These are phyloP conservation scores for Arthrobotrys pseudoclavata DNA, from an alignment of 2,329 filamentous ascomycete species.

Conservation along the genomic window DNA sequence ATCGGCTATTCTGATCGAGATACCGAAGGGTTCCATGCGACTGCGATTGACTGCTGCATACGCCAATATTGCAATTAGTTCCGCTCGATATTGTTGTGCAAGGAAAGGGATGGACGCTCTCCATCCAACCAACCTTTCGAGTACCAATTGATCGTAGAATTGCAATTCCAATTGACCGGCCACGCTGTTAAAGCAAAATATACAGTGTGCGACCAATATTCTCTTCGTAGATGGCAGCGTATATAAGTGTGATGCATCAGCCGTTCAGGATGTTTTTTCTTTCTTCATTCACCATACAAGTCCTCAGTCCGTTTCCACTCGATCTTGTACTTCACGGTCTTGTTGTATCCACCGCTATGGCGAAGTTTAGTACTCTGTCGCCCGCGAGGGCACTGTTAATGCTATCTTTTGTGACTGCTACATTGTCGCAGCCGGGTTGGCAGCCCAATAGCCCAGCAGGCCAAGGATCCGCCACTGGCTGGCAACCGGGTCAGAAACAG, in stretches of 20 bases:
- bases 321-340: slow-evolving; percentile 29
- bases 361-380: slow-evolving; percentile 37
- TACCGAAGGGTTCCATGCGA: background rate
- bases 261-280: background rate
- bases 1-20: slow-evolving; percentile 1
- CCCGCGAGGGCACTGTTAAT: slow-evolving; percentile 31
- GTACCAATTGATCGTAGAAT: background rate
- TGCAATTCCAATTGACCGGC: background rate
- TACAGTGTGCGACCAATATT: background rate
- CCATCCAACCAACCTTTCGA: background rate
- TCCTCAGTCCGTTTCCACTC: background rate
- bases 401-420: slow-evolving; percentile 20
- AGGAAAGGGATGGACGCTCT: background rate
- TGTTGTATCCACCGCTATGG: slow-evolving; percentile 21
- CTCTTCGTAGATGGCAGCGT: background rate
- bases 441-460: slow-evolving; percentile 2
- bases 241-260: slow-evolving; percentile 21
- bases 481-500: slow-evolving; percentile 12
- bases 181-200: background rate
- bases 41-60: background rate
- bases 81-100: slow-evolving; percentile 1
- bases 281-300: slow-evolving; percentile 18
- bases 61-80: background rate
- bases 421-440: slow-evolving; percentile 25
- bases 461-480: background rate